Evolutionary conservation across 2,329 filamentous ascomycete species (phyloP).

Genomic region (Cadophora malorum): DNA sequence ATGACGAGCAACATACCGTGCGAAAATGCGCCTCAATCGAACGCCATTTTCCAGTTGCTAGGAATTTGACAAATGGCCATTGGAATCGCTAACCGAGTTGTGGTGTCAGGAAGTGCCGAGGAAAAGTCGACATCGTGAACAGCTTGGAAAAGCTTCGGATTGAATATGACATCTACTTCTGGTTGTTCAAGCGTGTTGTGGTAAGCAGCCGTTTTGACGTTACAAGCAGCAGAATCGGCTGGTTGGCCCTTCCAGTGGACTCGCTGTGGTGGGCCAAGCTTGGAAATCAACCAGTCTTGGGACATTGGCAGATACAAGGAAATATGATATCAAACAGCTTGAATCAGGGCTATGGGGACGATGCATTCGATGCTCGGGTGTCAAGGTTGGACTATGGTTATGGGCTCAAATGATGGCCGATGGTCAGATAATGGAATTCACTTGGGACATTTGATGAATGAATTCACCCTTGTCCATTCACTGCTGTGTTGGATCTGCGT

Average conservation of each 20-base stretch:
- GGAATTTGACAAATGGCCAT: neutral
- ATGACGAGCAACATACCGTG: neutral
- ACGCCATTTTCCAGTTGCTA: neutral
- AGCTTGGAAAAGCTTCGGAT: neutral
- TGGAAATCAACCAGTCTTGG: neutral
- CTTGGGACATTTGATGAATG: neutral
- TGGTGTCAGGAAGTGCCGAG: neutral
- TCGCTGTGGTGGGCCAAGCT: conserved; percentile 2
- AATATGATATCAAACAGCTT: neutral
- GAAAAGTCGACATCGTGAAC: neutral
- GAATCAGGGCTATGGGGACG: neutral
- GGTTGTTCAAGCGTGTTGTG: neutral
- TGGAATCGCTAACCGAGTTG: neutral
- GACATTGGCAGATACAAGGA: neutral
- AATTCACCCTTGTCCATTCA: neutral
- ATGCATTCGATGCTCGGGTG: neutral
- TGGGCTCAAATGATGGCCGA: neutral
- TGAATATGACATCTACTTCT: neutral
- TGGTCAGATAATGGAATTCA: neutral
- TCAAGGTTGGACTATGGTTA: neutral
- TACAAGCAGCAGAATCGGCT: neutral
- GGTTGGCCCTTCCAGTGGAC: neutral
- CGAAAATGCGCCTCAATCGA: neutral
- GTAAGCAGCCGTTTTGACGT: neutral
- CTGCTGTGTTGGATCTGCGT: conserved; percentile 12